Evolutionary conservation across 805 yeast species (phyloP), one percentile per base, ranked within the genome.

Genomic region (Saccharomycopsis malanga): DNA sequence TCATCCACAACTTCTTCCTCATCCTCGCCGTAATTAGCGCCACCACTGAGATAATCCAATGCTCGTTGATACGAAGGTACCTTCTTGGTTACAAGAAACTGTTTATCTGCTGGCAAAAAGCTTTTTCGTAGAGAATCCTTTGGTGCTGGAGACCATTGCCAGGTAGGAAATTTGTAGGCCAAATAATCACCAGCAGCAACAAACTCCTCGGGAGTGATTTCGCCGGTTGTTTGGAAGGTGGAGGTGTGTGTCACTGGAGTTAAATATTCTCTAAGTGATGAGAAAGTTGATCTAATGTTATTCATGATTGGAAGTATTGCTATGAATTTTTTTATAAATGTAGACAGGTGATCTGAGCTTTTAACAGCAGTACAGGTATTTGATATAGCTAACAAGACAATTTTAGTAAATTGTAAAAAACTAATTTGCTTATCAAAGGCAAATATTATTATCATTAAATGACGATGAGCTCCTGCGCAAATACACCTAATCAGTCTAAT

Each of bases 151-250:
- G 77, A 68, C 98, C 98, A 93, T 53, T 80, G 79, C 98, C 98
- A 93, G 0, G 98, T 93, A 2, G 98, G 98, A 62, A 93, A 93
- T 70, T 83, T 86, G 64, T 79, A 81, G 27, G 82, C 89, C 49
- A 93, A 68, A 63, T 87, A 93, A 62, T 93, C 97, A 20, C 98
- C 98, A 2, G 98, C 97, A 46, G 70, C 71, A 7, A 88, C 91
- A 66, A 93, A 93, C 63, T 93, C 98, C 45, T 87, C 95, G 1
- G 98, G 98, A 1, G 96, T 86, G 44, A 93, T 81, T 61, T 91
- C 93, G 3, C 98, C 98, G 0, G 96, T 85, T 42, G 73, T 66
- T 46, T 79, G 71, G 67, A 88, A 93, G 15, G 93, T 87, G 22
- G 97, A 88, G n/a, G 70, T 76, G 63, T 89, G 87, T 38, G 82